Percentiles rank a stretch among this genome's conserved stretches.
Conservation (phyloP, 139 green algal species). For the Asterochloris sp. region DNA sequence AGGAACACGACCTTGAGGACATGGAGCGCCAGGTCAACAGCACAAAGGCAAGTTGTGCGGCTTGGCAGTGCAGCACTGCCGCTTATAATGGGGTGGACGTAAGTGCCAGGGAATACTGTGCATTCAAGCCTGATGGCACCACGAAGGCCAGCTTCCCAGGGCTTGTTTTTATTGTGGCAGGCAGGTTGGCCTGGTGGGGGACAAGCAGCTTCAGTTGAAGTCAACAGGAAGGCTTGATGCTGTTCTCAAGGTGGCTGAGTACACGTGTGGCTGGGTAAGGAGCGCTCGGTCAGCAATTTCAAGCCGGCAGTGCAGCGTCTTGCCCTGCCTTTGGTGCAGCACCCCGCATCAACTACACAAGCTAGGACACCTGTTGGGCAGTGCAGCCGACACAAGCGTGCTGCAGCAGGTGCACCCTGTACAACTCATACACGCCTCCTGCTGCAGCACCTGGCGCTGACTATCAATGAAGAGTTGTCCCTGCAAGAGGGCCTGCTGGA, state of each 20-base stretch:
- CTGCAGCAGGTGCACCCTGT: not conserved
- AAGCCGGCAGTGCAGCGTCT: not conserved
- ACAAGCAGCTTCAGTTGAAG: not conserved
- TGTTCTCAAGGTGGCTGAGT: too few species aligned
- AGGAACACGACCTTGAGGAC: slow-evolving; percentile 70
- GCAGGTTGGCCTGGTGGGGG: not conserved
- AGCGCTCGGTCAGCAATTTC: not conserved
- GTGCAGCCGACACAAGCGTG: not conserved
- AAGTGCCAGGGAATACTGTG: not conserved
- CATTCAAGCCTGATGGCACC: not conserved
- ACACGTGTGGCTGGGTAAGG: too few species aligned
- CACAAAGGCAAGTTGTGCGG: slow-evolving; percentile 51
- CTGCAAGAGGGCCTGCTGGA: slow-evolving; percentile 84
- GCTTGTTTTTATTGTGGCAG: not conserved
- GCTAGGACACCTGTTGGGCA: not conserved
- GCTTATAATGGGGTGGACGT: not conserved
- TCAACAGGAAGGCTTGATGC: not conserved
- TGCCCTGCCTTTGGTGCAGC: not conserved
- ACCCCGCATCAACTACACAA: too few species aligned
- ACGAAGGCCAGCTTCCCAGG: not conserved
- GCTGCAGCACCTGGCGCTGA: slow-evolving; percentile 76
- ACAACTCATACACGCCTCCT: not conserved
- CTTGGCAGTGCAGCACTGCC: not conserved
- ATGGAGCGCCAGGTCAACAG: slow-evolving; percentile 70
- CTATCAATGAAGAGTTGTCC: slow-evolving; percentile 86